Evolutionary conservation across 306 rosid genomes (phyloP), one percentile per base, ranked within the genome.

Genomic region (Geum urbanum): DNA sequence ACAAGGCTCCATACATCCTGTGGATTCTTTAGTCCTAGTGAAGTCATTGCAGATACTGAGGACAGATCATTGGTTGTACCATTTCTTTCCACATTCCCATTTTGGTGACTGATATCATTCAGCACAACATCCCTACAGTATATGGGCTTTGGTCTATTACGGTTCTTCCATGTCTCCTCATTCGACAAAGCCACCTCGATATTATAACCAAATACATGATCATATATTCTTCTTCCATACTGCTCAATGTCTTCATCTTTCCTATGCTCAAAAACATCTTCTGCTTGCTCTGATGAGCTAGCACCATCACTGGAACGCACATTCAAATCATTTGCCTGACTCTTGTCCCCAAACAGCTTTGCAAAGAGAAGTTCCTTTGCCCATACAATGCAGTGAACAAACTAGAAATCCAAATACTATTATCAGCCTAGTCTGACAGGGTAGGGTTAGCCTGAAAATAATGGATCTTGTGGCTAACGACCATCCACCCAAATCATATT

Each of bases 341-440:
- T 95, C 86, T 87, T 95, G 71, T 91, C 95, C 54, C 99, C 99
- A 80, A 91, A 87, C 78, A 95, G 77, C 87, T 95, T 95, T 0
- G 96, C 80, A 73, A 95, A 95, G 69, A 95, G 95, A 46, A 95
- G 85, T 58, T 95, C 99, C 78, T 95, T 95, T 5, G 99, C 97
- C 99, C 99, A 95, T 32, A 95, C 99, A 71, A 95, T 85, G 81
- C 97, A 95, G 85, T 95, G 99, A 76, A 95, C 95, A 78, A 95
- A 95, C 99, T 95, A 87, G 76, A 74, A 77, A 64, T 46, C 61
- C 47, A 74, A 16, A 68, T 43, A 37, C 44, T 64, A 18, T 51
- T 15, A 19, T 79, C 67, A 63, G 53, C 12, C 59, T 35, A 51
- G 59, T 49, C 18, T 16, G 22, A 41, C 5, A 41, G 50, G 43